A percentile compares a stretch with the other conserved stretches of the same genome.
These are phyloP conservation scores for Linnemannia hyalina DNA, from an alignment of 192 early-diverging fungal genomes.

Conservation along the genomic window DNA sequence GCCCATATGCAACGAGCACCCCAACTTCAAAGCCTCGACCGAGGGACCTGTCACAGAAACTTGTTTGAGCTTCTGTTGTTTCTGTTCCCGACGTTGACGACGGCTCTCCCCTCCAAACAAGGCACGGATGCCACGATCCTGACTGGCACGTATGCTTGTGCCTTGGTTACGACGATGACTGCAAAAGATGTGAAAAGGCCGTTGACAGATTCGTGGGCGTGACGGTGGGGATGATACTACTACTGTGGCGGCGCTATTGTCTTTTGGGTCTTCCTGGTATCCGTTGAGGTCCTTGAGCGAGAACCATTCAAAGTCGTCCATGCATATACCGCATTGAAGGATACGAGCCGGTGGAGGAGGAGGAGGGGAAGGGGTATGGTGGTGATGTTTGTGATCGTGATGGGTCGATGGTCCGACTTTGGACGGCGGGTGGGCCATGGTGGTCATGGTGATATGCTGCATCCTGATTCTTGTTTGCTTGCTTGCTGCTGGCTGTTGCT, in stretches of 20 bases:
- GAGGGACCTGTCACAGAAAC: neutral
- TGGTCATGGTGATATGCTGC: slow-evolving; percentile 3
- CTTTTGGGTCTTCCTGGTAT: neutral
- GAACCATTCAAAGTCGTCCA: slow-evolving; percentile 32
- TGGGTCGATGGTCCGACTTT: slow-evolving; percentile 6
- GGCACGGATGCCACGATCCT: neutral
- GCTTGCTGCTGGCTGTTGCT: neutral
- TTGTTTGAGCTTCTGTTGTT: neutral
- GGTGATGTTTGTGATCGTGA: neutral
- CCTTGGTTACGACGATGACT: neutral
- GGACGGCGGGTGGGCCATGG: neutral
- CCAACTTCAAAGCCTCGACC: neutral
- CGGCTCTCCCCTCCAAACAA: neutral
- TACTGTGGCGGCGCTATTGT: neutral
- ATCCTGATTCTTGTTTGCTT: neutral
- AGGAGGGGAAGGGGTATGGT: neutral
- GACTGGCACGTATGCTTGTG: neutral
- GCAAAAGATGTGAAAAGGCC: neutral
- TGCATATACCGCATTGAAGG: slow-evolving; percentile 16
- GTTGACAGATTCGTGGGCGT: neutral
- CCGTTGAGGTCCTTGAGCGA: slow-evolving; percentile 1
- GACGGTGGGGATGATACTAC: neutral
- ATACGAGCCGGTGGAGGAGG: neutral
- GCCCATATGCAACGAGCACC: slow-evolving; percentile 6
- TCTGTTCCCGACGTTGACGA: neutral